Evolutionary conservation across 2,329 filamentous ascomycete genomes (phyloP).

Genomic region (Penicillium occitanis): DNA sequence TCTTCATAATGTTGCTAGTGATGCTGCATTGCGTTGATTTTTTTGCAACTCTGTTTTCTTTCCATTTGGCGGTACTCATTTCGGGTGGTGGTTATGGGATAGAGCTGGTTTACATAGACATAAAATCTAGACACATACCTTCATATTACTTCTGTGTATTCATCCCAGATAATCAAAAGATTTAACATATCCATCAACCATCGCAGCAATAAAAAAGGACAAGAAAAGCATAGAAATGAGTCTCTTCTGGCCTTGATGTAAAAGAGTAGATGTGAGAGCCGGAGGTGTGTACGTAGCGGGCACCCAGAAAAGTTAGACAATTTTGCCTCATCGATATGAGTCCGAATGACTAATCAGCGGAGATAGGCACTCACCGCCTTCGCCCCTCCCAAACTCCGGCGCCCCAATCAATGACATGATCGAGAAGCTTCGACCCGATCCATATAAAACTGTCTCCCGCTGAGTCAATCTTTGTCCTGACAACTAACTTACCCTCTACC

Average conservation of each 20-base stretch:
- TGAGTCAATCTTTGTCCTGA: background rate
- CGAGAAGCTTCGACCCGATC: constrained; percentile 20
- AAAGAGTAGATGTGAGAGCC: background rate
- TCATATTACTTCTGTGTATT: too few relatives aligned
- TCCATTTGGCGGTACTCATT: background rate
- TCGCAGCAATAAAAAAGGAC: too few relatives aligned
- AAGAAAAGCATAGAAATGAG: too few relatives aligned
- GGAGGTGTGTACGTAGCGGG: background rate
- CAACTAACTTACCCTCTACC: background rate
- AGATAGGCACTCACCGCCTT: constrained; percentile 19
- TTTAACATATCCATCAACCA: too few relatives aligned
- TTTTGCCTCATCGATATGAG: background rate
- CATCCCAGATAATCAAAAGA: too few relatives aligned
- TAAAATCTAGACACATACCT: background rate
- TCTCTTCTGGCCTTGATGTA: too few relatives aligned
- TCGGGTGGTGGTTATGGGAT: background rate
- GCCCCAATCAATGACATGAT: constrained; percentile 17
- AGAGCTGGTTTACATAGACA: constrained; percentile 8
- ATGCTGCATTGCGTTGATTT: constrained; percentile 3
- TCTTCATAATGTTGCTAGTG: constrained; percentile 19
- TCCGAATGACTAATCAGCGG: background rate
- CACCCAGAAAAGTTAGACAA: constrained; percentile 12
- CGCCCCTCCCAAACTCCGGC: constrained; percentile 13
- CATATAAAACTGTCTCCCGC: constrained; percentile 13
- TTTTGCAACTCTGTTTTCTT: background rate